Percentiles rank a stretch among this genome's conserved stretches.
phyloP scores from a whole-genome alignment of 768 basidiomycete genomes.

The Mrakia hoshinonis region DNA sequence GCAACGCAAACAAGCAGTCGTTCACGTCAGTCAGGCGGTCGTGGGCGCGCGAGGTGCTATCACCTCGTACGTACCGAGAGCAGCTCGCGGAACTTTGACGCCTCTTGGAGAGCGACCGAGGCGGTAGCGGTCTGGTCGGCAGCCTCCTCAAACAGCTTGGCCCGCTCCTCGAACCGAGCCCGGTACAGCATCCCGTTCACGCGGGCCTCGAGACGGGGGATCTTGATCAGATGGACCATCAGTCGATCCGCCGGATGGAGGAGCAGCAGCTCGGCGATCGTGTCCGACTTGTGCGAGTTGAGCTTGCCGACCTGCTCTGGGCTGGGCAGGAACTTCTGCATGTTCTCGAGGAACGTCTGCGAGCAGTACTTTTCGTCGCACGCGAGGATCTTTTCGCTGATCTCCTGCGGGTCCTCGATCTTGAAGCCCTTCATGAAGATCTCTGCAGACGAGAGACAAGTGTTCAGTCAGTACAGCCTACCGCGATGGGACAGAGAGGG shows the following conservation, averaged over 20 bases:
- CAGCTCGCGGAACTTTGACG: slow-evolving; percentile 81
- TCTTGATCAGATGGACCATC: slow-evolving; percentile 94
- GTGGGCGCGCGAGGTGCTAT: neutral
- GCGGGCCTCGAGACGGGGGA: slow-evolving; percentile 74
- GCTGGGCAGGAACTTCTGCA: slow-evolving; percentile 78
- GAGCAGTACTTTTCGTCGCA: slow-evolving; percentile 83
- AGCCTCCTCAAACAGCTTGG: slow-evolving; percentile 64
- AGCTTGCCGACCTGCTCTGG: slow-evolving; percentile 91
- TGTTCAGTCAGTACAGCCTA: neutral
- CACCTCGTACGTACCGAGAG: slow-evolving; percentile 55
- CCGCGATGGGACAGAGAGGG: neutral
- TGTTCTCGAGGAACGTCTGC: slow-evolving; percentile 76
- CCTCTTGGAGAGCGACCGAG: slow-evolving; percentile 65
- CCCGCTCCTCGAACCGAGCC: slow-evolving; percentile 75
- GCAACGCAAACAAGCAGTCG: neutral
- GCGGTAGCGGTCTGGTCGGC: slow-evolving; percentile 73
- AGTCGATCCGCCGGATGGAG: slow-evolving; percentile 92
- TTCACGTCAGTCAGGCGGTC: neutral
- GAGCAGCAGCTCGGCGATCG: slow-evolving; percentile 69
- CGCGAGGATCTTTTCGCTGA: slow-evolving; percentile 70
- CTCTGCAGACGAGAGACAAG: slow-evolving; percentile 48
- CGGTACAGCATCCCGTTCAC: slow-evolving; percentile 95
- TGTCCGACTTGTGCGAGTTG: slow-evolving; percentile 73
- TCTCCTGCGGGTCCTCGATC: slow-evolving; percentile 74
- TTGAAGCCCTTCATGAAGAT: slow-evolving; percentile 83